Percentiles rank a stretch among this genome's conserved stretches.
Conservation (phyloP, 768 basidiomycete species). For the button mushroom (Agaricus bisporus) region DNA sequence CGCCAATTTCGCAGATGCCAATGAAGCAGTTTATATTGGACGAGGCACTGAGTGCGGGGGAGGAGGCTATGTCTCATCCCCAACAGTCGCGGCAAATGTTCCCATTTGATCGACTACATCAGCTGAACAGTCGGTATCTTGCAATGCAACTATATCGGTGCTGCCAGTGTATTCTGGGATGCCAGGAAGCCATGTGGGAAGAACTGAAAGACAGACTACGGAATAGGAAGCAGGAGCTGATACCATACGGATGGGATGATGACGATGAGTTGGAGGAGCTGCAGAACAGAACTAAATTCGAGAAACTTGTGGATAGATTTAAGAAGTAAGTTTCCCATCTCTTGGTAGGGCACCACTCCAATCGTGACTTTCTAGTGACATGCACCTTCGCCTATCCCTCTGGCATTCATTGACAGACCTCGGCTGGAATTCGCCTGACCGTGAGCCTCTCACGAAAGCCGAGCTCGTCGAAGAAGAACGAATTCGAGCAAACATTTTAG, state of each 20-base stretch:
- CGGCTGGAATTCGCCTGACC: conserved; percentile 52
- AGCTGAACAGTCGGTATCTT: conserved; percentile 51
- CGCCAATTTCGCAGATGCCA: conserved; percentile 12
- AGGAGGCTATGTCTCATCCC: conserved; percentile 28
- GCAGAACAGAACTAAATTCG: conserved; percentile 52
- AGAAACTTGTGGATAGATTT: conserved; percentile 52
- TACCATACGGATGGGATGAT: conserved; percentile 64
- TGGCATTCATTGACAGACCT: conserved; percentile 58
- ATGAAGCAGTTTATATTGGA: conserved; percentile 40
- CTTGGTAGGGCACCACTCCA: not conserved
- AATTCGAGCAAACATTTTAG: conserved; percentile 52
- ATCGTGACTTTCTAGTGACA: conserved; percentile 39
- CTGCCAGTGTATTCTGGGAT: conserved; percentile 57
- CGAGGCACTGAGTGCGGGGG: conserved; percentile 37
- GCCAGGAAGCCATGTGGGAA: conserved; percentile 76
- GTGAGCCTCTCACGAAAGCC: conserved; percentile 62
- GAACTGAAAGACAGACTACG: conserved; percentile 58
- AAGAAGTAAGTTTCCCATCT: conserved; percentile 28
- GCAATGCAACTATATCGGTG: conserved; percentile 67
- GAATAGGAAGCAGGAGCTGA: conserved; percentile 47
- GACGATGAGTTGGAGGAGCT: conserved; percentile 56
- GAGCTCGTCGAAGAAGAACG: conserved; percentile 66
- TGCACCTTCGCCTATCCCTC: conserved; percentile 55
- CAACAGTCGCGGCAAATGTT: conserved; percentile 18
- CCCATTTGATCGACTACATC: conserved; percentile 34